phyloP scores from a whole-genome alignment of 1,139 yeast genomes.

The Saccharomyces hybrid region DNA sequence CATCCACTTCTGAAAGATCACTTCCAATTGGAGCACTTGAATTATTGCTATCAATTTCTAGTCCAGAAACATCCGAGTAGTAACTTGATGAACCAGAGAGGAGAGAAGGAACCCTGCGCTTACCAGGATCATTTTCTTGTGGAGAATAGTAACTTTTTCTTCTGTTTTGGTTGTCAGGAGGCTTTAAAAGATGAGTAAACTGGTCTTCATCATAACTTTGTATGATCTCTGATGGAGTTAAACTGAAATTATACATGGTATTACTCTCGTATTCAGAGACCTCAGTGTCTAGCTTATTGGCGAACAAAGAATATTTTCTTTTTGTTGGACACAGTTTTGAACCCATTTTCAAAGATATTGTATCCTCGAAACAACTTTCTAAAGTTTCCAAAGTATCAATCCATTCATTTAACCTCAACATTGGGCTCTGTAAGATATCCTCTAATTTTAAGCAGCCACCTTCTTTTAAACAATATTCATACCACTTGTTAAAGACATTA shows the following conservation, averaged over 20 bases:
- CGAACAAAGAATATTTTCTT: conserved; percentile 10
- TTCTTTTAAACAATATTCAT: conserved; percentile 19
- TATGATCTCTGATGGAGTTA: conserved; percentile 26
- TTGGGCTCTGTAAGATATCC: conserved; percentile 22
- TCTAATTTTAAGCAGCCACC: conserved; percentile 18
- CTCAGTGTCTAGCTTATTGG: conserved; percentile 11
- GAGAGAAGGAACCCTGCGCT: conserved; percentile 1
- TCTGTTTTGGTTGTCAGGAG: background rate
- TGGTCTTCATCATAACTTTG: conserved; percentile 16
- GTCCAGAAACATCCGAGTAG: conserved; percentile 10
- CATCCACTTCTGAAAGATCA: background rate
- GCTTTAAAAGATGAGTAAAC: conserved; percentile 2
- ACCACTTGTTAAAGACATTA: conserved; percentile 23
- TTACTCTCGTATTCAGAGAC: conserved; percentile 15
- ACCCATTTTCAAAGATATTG: background rate
- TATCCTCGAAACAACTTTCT: background rate
- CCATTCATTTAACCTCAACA: conserved; percentile 21
- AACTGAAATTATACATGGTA: conserved; percentile 16
- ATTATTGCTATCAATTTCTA: background rate
- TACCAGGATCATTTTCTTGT: background rate
- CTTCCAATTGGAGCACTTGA: background rate
- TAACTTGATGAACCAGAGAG: conserved; percentile 12
- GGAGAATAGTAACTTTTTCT: background rate
- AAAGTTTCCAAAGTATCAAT: conserved; percentile 11
- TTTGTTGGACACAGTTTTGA: conserved; percentile 1